Percentiles rank a stretch among this genome's conserved stretches.
Conservation (phyloP, 2,329 filamentous ascomycete genomes). For the Fusarium musae region DNA sequence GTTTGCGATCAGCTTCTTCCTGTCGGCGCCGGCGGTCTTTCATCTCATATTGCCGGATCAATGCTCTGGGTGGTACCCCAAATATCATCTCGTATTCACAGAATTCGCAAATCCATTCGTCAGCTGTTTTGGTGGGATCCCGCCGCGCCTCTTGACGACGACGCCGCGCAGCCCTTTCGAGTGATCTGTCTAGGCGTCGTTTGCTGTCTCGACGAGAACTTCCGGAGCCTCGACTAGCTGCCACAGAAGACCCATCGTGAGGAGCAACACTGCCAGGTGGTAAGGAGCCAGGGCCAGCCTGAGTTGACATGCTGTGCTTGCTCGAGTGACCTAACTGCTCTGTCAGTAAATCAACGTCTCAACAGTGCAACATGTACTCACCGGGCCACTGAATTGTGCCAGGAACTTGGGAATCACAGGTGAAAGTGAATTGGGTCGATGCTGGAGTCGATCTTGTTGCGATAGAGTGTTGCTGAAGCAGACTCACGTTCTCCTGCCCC, state of each 20-base stretch:
- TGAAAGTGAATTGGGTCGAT: slow-evolving; percentile 95
- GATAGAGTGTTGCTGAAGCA: slow-evolving; percentile 75
- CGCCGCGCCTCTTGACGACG: slow-evolving; percentile 81
- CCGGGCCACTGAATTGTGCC: slow-evolving; percentile 82
- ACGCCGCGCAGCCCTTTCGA: slow-evolving; percentile 78
- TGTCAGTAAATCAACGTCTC: slow-evolving; percentile 4
- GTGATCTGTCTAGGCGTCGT: slow-evolving; percentile 75
- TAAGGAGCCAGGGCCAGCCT: slow-evolving; percentile 22
- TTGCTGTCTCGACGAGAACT: slow-evolving; percentile 66
- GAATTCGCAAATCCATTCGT: slow-evolving; percentile 96
- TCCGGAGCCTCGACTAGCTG: slow-evolving; percentile 44
- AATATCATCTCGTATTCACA: slow-evolving; percentile 98
- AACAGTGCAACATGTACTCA: slow-evolving; percentile 36
- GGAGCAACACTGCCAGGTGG: slow-evolving; percentile 25
- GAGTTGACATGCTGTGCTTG: slow-evolving; percentile 37
- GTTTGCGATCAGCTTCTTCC: slow-evolving; percentile 84
- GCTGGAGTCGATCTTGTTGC: slow-evolving; percentile 71
- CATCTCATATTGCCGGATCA: slow-evolving; percentile 93
- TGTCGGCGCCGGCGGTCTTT: slow-evolving; percentile 89
- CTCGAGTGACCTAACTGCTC: slow-evolving; percentile 38
- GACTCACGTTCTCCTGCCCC: slow-evolving; percentile 82
- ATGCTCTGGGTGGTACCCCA: slow-evolving; percentile 82
- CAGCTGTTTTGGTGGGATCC: slow-evolving; percentile 74
- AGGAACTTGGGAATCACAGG: slow-evolving; percentile 88
- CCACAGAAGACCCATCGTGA: slow-evolving; percentile 52